These are phyloP conservation scores for Odontarrhena argentea DNA, from an alignment of 345 rosid species.

Conservation along the genomic window DNA sequence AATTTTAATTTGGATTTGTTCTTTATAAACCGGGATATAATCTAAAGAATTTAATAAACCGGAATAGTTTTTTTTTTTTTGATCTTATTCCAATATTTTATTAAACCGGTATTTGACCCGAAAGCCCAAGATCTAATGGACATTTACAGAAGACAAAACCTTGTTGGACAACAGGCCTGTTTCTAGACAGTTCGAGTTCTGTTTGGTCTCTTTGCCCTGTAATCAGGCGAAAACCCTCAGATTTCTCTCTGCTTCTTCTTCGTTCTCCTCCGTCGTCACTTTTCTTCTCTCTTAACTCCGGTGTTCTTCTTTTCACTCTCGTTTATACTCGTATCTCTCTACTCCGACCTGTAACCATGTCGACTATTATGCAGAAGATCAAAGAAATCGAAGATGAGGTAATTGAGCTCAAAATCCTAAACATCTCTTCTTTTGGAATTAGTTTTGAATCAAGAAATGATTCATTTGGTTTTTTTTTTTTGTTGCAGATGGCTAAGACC, in stretches of 20 bases:
- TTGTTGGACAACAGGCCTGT: slow-evolving; percentile 26
- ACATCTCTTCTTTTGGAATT: background rate
- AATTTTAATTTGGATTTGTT: background rate
- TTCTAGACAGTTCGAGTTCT: background rate
- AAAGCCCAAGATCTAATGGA: no score
- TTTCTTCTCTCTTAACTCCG: slow-evolving; percentile 11
- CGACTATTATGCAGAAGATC: slow-evolving; percentile 87
- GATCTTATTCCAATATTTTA: background rate
- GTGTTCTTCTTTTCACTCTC: slow-evolving; percentile 14
- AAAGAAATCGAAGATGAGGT: slow-evolving; percentile 96
- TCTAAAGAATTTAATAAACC: no score
- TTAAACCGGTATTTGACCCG: background rate
- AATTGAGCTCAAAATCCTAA: slow-evolving; percentile 7
- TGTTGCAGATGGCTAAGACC: slow-evolving; percentile 86
- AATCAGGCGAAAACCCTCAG: slow-evolving; percentile 37
- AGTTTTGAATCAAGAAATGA: background rate
- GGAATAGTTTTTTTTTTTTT: background rate
- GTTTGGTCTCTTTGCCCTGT: background rate
- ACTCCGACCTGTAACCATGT: slow-evolving; percentile 47
- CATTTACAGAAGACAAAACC: background rate
- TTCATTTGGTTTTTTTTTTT: slow-evolving; percentile 4
- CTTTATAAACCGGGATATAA: background rate
- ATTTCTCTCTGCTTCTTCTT: background rate
- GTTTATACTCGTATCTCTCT: slow-evolving; percentile 11
- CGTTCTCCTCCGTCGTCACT: slow-evolving; percentile 28